Conservation (phyloP, 768 basidiomycete species). For the Suillus brevipes region DNA sequence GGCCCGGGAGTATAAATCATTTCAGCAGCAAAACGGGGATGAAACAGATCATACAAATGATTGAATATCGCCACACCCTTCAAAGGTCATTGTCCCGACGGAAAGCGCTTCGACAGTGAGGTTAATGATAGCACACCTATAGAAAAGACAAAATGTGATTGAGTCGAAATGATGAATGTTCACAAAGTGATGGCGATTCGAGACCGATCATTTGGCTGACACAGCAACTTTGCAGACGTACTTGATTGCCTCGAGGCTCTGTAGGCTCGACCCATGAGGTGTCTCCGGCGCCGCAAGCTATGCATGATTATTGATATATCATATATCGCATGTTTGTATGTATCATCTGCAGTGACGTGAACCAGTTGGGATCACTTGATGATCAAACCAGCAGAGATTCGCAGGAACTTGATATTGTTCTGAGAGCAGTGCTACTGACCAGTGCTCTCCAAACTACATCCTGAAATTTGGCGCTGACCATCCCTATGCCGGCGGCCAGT, state of each 20-base stretch:
- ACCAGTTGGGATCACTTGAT: no score
- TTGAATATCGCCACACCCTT: neutral
- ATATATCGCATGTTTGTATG: no score
- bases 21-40: neutral
- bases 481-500: no score
- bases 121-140: no score
- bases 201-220: slow-evolving; percentile 5
- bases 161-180: slow-evolving; percentile 68
- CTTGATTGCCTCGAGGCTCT: slow-evolving; percentile 56
- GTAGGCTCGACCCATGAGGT: slow-evolving; percentile 23
- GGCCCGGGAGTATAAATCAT: neutral
- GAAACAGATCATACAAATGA: neutral
- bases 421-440: neutral
- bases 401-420: no score
- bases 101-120: no score
- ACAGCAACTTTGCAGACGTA: slow-evolving; percentile 38
- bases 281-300: slow-evolving; percentile 5
- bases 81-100: slow-evolving; percentile 30
- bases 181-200: slow-evolving; percentile 2
- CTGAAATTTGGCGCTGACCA: no score
- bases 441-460: neutral
- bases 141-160: slow-evolving; percentile 47
- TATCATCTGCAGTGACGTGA: no score
- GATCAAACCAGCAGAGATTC: no score
- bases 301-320: neutral